These are phyloP conservation scores for Pseudoscleropodium purum DNA, from an alignment of 225 moss, liverwort and hornwort genomes.

Conservation along the genomic window DNA sequence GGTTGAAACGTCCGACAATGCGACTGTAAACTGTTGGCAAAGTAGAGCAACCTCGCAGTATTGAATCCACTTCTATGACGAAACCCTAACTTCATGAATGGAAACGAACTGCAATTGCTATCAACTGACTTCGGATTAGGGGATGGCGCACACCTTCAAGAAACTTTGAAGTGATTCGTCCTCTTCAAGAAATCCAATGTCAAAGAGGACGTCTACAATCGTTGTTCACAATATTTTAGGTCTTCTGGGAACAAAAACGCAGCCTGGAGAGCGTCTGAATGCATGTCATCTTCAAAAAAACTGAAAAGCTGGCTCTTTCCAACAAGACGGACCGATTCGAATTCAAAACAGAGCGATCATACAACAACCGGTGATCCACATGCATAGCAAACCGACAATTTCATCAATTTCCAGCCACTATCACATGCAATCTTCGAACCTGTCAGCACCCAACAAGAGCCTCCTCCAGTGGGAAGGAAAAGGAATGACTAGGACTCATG, in stretches of 20 bases:
- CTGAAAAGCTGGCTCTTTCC: neutral
- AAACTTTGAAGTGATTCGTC: neutral
- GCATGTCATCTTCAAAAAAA: neutral
- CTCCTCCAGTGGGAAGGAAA: neutral
- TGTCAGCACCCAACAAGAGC: neutral
- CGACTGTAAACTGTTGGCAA: neutral
- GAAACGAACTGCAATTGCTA: neutral
- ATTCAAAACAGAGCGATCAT: neutral
- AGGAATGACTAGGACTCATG: neutral
- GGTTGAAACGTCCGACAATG: neutral
- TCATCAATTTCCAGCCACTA: neutral
- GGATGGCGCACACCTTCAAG: neutral
- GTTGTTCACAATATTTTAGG: neutral
- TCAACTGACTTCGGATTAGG: neutral
- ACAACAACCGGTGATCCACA: neutral
- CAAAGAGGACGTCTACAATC: neutral
- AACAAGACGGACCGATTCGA: neutral
- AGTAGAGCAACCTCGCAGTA: neutral
- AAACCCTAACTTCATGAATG: neutral
- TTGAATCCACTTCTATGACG: neutral
- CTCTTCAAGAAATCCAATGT: neutral
- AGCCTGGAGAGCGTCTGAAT: neutral
- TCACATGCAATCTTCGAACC: neutral
- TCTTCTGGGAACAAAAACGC: neutral
- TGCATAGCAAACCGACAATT: neutral